These are phyloP conservation scores for Leccinum olivaceopallidum DNA, from an alignment of 768 basidiomycete species.

Conservation along the genomic window DNA sequence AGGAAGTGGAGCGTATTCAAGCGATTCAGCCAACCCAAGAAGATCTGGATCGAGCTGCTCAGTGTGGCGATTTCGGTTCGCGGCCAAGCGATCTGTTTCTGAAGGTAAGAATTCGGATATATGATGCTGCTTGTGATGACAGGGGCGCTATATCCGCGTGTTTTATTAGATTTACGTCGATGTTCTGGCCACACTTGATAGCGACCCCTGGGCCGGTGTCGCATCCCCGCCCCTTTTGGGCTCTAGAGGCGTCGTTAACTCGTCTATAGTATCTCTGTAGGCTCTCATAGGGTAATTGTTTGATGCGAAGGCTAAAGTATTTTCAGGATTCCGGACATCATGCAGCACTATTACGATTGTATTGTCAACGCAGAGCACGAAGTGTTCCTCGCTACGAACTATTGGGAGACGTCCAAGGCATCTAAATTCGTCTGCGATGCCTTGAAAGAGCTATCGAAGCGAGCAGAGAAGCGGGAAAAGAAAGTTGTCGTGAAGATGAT, in stretches of 20 bases:
- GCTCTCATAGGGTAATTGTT: constrained; percentile 12
- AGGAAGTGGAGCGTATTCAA: constrained; percentile 21
- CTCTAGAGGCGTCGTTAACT: constrained; percentile 59
- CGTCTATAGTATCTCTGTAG: constrained; percentile 58
- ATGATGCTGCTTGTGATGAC: not conserved
- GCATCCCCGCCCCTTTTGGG: constrained; percentile 66
- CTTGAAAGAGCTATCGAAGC: constrained; percentile 50
- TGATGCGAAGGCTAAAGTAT: constrained; percentile 11
- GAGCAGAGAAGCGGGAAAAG: constrained; percentile 43
- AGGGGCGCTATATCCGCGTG: not conserved
- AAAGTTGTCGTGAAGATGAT: constrained; percentile 65
- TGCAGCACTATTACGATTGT: constrained; percentile 64
- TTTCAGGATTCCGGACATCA: constrained; percentile 66
- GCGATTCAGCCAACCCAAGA: constrained; percentile 33
- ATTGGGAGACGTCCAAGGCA: constrained; percentile 53
- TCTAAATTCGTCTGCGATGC: constrained; percentile 52
- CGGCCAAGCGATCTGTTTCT: constrained; percentile 62
- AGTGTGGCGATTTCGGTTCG: constrained; percentile 53
- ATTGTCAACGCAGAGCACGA: constrained; percentile 64
- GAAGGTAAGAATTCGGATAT: constrained; percentile 40
- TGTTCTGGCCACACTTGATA: constrained; percentile 56
- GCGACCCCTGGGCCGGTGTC: constrained; percentile 54
- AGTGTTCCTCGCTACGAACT: constrained; percentile 69
- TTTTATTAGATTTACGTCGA: constrained; percentile 56
- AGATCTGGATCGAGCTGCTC: constrained; percentile 47